Evolutionary conservation across 805 yeast genomes (phyloP), one percentile per base, ranked within the genome.

Genomic region (Candida qinlingensis): DNA sequence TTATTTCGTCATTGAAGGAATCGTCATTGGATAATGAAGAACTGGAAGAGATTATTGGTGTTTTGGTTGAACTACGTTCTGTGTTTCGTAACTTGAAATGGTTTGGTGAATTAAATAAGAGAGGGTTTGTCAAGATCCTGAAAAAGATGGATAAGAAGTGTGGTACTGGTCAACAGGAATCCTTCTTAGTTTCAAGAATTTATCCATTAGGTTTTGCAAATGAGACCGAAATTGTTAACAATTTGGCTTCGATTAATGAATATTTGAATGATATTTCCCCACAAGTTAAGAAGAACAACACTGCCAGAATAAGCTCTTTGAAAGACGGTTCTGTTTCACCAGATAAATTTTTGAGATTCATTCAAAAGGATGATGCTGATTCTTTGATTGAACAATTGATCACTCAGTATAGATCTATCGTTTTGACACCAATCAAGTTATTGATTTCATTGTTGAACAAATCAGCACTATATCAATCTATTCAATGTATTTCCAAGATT

Each of bases 71-170:
- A 64, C 71, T 89, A 46, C 75, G 96, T 42, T 75, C 85, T 13
- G 80, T 81, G 50, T 79, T 86, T 52, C 75, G 97, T 49, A 90
- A 90, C 65, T 72, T 91, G 62, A 90, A 87, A 64, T 92, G 97
- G 96, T 91, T 79, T 64, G 95, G 95, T 27, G 97, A 92, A 61
- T 78, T 91, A 58, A 91, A 91, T 71, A 87, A 85, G 61, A 81
- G 95, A 52, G 98, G 96, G 0, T 87, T 90, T 57, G 77, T 82
- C 46, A 91, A 91, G 69, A 92, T 92, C 54, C 72, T 92, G 61
- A 91, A 91, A 69, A 91, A 91, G 61, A 73, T 91, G 57, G 97
- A 92, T 66, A 92, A 92, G 70, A 89, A 89, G 64, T 71, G 78
- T 29, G 85, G 86, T 6, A 78, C 86, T 0, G 64, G 66, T 46